Conservation (phyloP, 192 early-diverging fungal species). For the Coemansia sp. region DNA sequence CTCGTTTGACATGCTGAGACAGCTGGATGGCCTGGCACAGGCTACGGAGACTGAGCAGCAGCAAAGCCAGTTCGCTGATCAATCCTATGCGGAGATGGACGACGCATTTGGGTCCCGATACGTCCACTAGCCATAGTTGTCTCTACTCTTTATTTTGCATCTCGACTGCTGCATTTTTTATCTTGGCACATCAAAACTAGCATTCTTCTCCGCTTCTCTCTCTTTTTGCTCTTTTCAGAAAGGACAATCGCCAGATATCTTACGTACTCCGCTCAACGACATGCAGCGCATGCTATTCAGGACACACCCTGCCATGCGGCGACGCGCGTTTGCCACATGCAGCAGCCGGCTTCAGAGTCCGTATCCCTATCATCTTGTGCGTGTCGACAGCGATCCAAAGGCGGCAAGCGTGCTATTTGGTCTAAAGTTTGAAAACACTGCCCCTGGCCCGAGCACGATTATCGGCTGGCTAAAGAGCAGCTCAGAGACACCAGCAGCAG, state of each 20-base stretch:
- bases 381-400: neutral
- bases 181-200: no score
- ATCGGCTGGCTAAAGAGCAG: constrained; percentile 38
- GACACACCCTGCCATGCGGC: neutral
- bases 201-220: neutral
- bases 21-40: constrained; percentile 30
- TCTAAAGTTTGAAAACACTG: neutral
- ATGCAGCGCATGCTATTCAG: constrained; percentile 4
- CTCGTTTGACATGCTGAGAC: constrained; percentile 66
- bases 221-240: neutral
- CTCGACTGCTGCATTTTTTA: neutral
- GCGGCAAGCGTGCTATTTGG: neutral
- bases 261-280: neutral
- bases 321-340: constrained; percentile 14
- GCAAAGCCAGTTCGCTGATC: constrained; percentile 34
- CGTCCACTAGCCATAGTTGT: constrained; percentile 1
- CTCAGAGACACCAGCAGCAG: neutral
- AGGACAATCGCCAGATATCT: neutral
- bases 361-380: constrained; percentile 39
- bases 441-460: constrained; percentile 11
- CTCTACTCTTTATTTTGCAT: neutral
- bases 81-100: constrained; percentile 29
- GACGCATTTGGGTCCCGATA: constrained; percentile 16
- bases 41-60: constrained; percentile 17
- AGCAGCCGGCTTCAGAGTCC: neutral